phyloP scores from a whole-genome alignment of 208 protist species.

The Blastocrithidia nonstop region DNA sequence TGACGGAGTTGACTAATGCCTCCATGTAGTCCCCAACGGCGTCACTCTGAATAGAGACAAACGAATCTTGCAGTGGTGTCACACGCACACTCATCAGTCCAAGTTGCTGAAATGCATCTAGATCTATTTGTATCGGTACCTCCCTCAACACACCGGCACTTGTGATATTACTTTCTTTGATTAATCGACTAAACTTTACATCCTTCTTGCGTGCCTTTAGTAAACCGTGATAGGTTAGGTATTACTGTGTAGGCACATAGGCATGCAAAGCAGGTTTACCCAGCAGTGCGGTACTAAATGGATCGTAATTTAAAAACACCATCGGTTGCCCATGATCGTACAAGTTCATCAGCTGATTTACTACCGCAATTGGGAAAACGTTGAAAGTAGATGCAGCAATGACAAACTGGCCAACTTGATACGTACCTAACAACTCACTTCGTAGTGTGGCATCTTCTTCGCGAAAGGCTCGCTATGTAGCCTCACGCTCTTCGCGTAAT shows the following conservation, averaged over 20 bases:
- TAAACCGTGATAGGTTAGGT: conserved; percentile 21
- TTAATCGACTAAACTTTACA: conserved; percentile 9
- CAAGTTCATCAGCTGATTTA: conserved; percentile 27
- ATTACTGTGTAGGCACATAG: conserved; percentile 36
- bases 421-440: conserved; percentile 38
- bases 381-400: conserved; percentile 28
- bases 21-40: conserved; percentile 34
- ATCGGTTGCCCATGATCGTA: conserved; percentile 19
- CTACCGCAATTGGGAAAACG: conserved; percentile 15
- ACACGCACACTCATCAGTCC: conserved; percentile 14
- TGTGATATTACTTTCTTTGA: conserved; percentile 25
- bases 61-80: conserved; percentile 11
- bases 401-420: conserved; percentile 41
- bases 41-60: conserved; percentile 18
- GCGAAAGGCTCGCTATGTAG: conserved; percentile 6
- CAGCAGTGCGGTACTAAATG: conserved; percentile 39
- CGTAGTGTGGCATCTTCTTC: conserved; percentile 10
- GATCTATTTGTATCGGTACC: conserved; percentile 37
- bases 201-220: conserved; percentile 9
- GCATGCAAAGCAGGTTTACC: conserved; percentile 42
- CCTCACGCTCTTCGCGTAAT: conserved; percentile 4
- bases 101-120: conserved; percentile 45
- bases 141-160: conserved; percentile 37
- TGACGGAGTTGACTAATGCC: conserved; percentile 28
- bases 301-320: conserved; percentile 58